Conservation (phyloP, 192 early-diverging fungal genomes). For the Dissophora globulifera region DNA sequence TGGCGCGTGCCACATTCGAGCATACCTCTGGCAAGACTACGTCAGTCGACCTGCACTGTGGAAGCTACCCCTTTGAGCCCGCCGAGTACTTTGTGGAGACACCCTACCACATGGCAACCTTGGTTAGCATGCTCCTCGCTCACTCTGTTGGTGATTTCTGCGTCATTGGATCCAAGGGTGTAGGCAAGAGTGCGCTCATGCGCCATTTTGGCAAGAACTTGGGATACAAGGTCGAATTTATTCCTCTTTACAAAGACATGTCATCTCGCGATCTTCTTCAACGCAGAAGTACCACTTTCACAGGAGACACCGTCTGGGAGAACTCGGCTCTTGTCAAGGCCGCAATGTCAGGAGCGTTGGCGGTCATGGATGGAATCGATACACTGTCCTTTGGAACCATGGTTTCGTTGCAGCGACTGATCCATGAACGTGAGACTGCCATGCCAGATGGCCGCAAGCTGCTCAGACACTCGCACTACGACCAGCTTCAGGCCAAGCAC, state of each 20-base stretch:
- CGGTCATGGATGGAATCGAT: slow-evolving; percentile 80
- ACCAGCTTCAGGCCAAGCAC: slow-evolving; percentile 58
- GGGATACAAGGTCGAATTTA: slow-evolving; percentile 70
- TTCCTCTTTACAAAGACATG: slow-evolving; percentile 84
- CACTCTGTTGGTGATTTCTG: slow-evolving; percentile 75
- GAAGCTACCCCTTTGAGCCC: slow-evolving; percentile 53
- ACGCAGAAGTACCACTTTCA: slow-evolving; percentile 72
- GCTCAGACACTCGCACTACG: slow-evolving; percentile 64
- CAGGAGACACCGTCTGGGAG: slow-evolving; percentile 83
- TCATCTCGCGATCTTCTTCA: slow-evolving; percentile 83
- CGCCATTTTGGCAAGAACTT: slow-evolving; percentile 66
- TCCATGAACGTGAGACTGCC: slow-evolving; percentile 73
- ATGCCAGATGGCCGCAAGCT: slow-evolving; percentile 76
- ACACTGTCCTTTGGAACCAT: slow-evolving; percentile 77
- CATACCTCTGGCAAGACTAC: slow-evolving; percentile 48
- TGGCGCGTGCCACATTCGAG: slow-evolving; percentile 36
- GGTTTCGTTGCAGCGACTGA: slow-evolving; percentile 70
- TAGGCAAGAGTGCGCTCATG: slow-evolving; percentile 76
- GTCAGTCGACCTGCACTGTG: slow-evolving; percentile 51
- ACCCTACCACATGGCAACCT: slow-evolving; percentile 60
- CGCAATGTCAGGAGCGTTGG: slow-evolving; percentile 75
- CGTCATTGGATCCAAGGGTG: slow-evolving; percentile 77
- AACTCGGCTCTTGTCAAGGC: slow-evolving; percentile 78
- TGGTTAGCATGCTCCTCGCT: slow-evolving; percentile 64
- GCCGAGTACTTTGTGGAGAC: slow-evolving; percentile 70